These are phyloP conservation scores for Plectosphaerella sp. DNA, from an alignment of 2,329 filamentous ascomycete species.

Conservation along the genomic window DNA sequence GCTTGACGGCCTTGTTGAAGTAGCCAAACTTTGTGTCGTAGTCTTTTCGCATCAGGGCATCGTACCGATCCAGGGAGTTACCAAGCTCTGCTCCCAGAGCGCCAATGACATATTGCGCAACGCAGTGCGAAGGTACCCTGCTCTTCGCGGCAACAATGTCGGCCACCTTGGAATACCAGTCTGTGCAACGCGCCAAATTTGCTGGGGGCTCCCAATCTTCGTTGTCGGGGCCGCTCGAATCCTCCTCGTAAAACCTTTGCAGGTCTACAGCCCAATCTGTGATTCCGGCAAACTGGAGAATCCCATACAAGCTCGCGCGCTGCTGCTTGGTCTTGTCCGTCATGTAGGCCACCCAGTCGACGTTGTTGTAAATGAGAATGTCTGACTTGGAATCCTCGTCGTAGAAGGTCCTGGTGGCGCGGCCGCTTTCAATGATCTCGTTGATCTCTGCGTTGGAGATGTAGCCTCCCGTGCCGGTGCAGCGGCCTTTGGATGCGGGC, in stretches of 20 bases:
- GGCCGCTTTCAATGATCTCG: constrained; percentile 11
- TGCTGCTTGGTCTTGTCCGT: background rate
- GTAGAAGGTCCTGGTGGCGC: background rate
- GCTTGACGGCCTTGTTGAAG: too few species aligned
- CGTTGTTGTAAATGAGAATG: background rate
- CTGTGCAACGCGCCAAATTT: too few species aligned
- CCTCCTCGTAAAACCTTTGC: constrained; percentile 1
- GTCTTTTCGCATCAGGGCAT: too few species aligned
- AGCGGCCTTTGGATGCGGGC: constrained; percentile 17
- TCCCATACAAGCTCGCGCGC: background rate
- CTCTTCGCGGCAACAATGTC: too few species aligned
- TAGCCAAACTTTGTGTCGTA: too few species aligned
- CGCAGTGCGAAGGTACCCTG: too few species aligned
- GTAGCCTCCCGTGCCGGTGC: constrained; percentile 26
- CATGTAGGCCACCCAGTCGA: background rate
- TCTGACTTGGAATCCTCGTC: background rate
- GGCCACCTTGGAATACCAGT: too few species aligned
- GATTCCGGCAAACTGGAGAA: constrained; percentile 18
- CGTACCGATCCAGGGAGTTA: too few species aligned
- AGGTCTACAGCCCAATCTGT: constrained; percentile 26
- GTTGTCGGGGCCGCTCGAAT: background rate
- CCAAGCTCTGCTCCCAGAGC: background rate
- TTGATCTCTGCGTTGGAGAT: constrained; percentile 26
- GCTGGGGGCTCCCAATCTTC: too few species aligned
- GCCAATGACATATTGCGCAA: background rate